Base-by-base conservation (phyloP, 352 stramenopile genomes). In the Pythium phragmiticola region DNA sequence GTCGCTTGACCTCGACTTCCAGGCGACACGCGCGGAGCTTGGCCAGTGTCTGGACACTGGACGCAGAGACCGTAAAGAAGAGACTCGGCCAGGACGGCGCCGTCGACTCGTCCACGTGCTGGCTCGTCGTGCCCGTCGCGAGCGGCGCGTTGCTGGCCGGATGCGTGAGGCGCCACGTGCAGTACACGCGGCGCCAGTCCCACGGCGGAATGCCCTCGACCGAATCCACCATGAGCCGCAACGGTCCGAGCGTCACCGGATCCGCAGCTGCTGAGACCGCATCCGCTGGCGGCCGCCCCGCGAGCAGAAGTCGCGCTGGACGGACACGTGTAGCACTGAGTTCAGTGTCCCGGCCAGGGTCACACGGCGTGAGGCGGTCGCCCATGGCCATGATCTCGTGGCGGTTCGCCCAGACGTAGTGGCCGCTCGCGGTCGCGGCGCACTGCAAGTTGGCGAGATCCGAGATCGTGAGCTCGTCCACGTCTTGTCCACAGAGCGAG, bases 371-470 rank as follows among this genome's bases (percentile, higher is more conserved):
- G 28, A 67, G 60, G 1, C 46, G 45, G 23, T 61, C 60, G 21
- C 46, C 46, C 23, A 67, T 47, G 6, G 33, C 60, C 51, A 61
- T 56, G 43, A 61, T 67, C 23, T 67, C 60, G 3, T 57, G 51
- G n/a, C 60, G 60, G 36, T 43, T 60, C 14, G 60, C 52, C 60
- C 60, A 67, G 4, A 67, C 53, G 34, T 61, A 67, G 28, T 61
- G 43, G 12, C 60, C 52, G 23, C 55, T 49, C 1, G 30, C 43
- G 8, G 60, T 67, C 17, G 41, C 60, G 1, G 60, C 60, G 19
- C 60, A 67, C 30, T 57, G 28, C 6, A 67, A n/a, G 6, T 67
- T 61, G 13, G 60, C 52, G 0, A 67, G 19, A 41, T 67, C 60
- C 3, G 23, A 17, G 43, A 67, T 43, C n/a, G 23, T 57, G 6